These are phyloP conservation scores for Syzygium syzygioides DNA, from an alignment of 441 rosid genomes.

Conservation along the genomic window DNA sequence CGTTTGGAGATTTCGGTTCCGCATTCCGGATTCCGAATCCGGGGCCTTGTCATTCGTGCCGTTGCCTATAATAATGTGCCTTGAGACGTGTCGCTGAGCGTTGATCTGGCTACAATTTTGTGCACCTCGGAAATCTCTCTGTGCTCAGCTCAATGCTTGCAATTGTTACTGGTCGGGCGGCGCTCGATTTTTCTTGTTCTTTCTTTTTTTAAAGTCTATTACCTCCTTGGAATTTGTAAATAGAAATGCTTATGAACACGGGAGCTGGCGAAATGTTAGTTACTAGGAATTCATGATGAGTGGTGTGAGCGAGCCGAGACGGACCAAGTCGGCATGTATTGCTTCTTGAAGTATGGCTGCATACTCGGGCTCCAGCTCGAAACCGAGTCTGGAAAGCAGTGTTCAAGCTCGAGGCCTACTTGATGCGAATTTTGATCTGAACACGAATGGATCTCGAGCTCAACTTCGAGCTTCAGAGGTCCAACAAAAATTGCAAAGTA, in stretches of 20 bases:
- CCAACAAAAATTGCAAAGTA: background rate
- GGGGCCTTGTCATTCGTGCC: background rate
- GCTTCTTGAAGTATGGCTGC: background rate
- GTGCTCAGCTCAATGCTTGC: background rate
- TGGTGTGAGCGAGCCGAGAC: background rate
- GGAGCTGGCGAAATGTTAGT: background rate
- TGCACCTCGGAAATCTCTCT: background rate
- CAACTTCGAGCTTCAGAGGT: background rate
- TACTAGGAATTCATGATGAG: background rate
- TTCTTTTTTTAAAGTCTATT: too few species aligned
- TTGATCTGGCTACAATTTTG: background rate
- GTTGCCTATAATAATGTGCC: background rate
- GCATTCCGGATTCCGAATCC: background rate
- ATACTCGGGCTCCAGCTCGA: background rate
- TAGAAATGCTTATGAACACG: background rate
- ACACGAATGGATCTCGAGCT: background rate
- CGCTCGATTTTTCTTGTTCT: background rate
- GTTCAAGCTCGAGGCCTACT: background rate
- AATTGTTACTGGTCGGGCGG: background rate
- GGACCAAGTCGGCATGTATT: too few species aligned
- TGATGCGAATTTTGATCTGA: background rate
- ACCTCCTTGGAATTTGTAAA: background rate
- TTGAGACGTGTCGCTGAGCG: background rate
- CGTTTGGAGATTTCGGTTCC: background rate
- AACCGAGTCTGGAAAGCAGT: too few species aligned